Conservation (phyloP, 768 basidiomycete species). For the Tubosaeta sp. region DNA sequence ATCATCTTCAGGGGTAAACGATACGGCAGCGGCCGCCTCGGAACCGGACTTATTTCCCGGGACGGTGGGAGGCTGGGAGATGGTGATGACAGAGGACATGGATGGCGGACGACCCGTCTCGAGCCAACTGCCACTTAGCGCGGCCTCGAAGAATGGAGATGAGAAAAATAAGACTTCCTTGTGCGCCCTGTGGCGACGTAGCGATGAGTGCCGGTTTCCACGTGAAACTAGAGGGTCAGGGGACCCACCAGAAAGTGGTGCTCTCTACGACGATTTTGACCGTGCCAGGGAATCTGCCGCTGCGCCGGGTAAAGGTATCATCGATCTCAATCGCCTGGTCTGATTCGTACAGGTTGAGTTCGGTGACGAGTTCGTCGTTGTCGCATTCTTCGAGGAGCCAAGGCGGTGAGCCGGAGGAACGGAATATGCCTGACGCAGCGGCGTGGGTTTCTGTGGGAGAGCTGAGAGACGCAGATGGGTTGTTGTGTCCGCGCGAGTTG, state of each 20-base stretch:
- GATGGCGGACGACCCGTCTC: constrained; percentile 80
- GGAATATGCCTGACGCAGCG: constrained; percentile 79
- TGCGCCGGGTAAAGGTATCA: constrained; percentile 63
- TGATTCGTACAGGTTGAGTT: constrained; percentile 61
- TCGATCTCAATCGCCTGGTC: constrained; percentile 77
- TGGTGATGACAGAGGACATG: constrained; percentile 80
- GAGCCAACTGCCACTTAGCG: constrained; percentile 87
- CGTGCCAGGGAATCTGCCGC: constrained; percentile 69
- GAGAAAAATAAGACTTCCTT: constrained; percentile 89
- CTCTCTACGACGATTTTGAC: constrained; percentile 89
- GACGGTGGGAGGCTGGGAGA: constrained; percentile 66
- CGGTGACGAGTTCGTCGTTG: constrained; percentile 62
- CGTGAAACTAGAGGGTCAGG: not conserved
- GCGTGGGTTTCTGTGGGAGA: constrained; percentile 87
- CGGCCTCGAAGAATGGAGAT: constrained; percentile 93
- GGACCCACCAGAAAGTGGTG: constrained; percentile 83
- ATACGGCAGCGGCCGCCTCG: constrained; percentile 49
- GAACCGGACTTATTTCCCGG: constrained; percentile 45
- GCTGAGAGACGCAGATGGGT: constrained; percentile 75
- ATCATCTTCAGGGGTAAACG: constrained; percentile 57
- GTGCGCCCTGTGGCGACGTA: constrained; percentile 60
- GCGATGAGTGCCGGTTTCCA: constrained; percentile 4
- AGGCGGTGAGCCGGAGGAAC: constrained; percentile 74
- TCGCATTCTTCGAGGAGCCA: constrained; percentile 79
- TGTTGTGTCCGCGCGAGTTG: constrained; percentile 71